Base-by-base conservation (phyloP, 2,329 filamentous ascomycete species). In the Scleromitrula shiraiana region DNA sequence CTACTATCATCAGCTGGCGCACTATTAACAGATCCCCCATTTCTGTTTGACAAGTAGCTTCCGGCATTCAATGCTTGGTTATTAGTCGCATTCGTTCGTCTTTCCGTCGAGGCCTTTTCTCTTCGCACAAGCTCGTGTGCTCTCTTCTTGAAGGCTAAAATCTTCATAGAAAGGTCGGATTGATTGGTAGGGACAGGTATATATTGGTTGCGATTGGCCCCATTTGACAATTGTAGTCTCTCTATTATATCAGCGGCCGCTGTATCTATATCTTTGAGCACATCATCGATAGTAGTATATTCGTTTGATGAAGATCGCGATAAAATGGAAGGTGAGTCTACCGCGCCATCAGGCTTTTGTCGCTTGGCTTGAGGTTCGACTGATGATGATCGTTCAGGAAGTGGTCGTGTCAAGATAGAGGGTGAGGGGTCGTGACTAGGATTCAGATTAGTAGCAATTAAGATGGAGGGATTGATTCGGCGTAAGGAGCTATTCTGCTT, bases 221-320 rank as follows among this genome's bases (percentile, higher is more conserved):
- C 54, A 39, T 65, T 64, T 4, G 64, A 59, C 22, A 67, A 55
- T 50, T 72, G 67, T 23, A 80, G 62, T 39, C 77, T 71, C 24
- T 68, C 68, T 37, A 77, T 58, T 29, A 74, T 70, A 54, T 72
- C 64, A 52, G 73, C 63, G 55, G 75, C 68, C 52, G 70, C 70
- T 24, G 67, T 59, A 57, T 72, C 68, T 35, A 83, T 63, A 52
- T 83, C 80, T 43, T 71, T 64, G 14, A 85, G 76, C 35, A 87
- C 69, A 52, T 85, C 79, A 23, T 85, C 82, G 37, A 89, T 67
- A 53, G 76, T 74, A 22, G 72, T 70, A 61, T 84, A 83, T 26
- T 62, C 64, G 55, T 73, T 70, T 41, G 68, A 66, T 20, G 66
- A 58, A n/a, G 48, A 39, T 41, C 61, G 55, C 42, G 53, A 51